phyloP scores from a whole-genome alignment of 176 grass and related monocot species.

The Carex myosuroides region DNA sequence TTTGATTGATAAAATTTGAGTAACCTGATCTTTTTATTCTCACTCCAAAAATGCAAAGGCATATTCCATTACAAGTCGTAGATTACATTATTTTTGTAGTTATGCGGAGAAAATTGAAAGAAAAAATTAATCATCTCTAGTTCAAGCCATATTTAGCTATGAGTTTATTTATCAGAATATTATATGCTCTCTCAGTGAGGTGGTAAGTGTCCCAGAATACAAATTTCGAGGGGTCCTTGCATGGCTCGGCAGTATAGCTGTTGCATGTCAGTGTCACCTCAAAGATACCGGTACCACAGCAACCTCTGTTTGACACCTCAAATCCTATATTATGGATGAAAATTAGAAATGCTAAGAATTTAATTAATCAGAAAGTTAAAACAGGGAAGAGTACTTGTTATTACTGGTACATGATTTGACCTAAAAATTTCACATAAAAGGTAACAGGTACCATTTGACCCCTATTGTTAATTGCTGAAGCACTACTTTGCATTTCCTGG shows the following conservation, averaged over 20 bases:
- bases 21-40: neutral
- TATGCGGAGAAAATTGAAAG: neutral
- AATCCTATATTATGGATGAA: constrained; percentile 38
- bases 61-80: neutral
- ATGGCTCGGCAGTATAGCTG: constrained; percentile 36
- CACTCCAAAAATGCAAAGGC: neutral
- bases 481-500: neutral
- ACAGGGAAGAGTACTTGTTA: neutral
- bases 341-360: neutral
- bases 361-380: neutral
- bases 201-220: constrained; percentile 87
- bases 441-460: neutral
- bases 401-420: neutral
- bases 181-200: constrained; percentile 63
- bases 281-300: constrained; percentile 69
- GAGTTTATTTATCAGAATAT: constrained; percentile 39
- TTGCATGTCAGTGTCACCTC: constrained; percentile 72
- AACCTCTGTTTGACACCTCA: constrained; percentile 51
- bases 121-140: neutral
- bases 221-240: constrained; percentile 44
- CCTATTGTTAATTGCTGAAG: neutral
- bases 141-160: constrained; percentile 31
- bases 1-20: neutral
- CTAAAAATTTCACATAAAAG: neutral
- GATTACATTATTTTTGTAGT: neutral